Evolutionary conservation across 495 filamentous ascomycete species (phyloP).

Genomic region (Daldinia decipiens): DNA sequence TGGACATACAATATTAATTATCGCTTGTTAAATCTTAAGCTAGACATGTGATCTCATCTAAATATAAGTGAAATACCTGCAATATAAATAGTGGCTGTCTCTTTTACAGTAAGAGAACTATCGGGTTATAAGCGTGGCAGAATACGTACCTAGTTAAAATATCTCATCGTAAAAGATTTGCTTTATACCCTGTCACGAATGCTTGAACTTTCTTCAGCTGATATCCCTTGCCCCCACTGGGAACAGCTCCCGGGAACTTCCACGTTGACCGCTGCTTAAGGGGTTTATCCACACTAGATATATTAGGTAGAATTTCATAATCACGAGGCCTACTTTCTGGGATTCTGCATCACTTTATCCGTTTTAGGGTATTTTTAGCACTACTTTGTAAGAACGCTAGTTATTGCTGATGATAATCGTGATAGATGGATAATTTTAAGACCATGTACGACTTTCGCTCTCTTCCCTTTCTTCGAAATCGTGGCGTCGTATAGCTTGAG

Average conservation of each 20-base stretch:
- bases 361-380: not conserved
- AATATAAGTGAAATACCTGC: no score
- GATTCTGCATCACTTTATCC: not conserved
- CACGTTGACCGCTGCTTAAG: constrained; percentile 3
- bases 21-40: not conserved
- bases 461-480: not conserved
- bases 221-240: not conserved
- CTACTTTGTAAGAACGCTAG: not conserved
- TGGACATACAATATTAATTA: not conserved
- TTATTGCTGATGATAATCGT: not conserved
- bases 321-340: not conserved
- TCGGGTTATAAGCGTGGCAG: not conserved
- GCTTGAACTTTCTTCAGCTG: not conserved
- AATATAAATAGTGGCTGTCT: no score
- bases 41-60: not conserved
- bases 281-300: not conserved
- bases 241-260: not conserved
- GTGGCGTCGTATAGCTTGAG: not conserved
- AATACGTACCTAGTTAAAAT: not conserved
- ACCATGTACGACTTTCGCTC: not conserved
- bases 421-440: not conserved
- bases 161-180: not conserved
- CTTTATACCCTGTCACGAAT: not conserved
- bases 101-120: not conserved
- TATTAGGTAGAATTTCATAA: not conserved